Base-by-base conservation (phyloP, 140 eudicot genomes). In the Cichorium intybus region DNA sequence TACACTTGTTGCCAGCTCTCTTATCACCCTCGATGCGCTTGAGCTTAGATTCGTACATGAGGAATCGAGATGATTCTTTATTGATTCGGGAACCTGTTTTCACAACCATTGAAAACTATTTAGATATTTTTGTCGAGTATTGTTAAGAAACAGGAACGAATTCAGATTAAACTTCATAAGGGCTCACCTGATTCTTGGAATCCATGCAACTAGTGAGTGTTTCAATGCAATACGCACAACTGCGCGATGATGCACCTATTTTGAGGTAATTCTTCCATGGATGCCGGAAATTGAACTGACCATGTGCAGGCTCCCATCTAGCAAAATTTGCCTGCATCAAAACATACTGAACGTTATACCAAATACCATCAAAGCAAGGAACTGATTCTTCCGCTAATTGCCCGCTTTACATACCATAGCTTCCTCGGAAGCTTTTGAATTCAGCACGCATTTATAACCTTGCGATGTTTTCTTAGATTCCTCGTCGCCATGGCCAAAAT, bases 231-330 rank as follows among this genome's bases (percentile, higher is more conserved):
- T 79, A 92, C 0, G 89, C 98, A 69, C 95, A 85, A 47, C 70
- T 81, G 8, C 96, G 81, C 39, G 85, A 73, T 33, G 92, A 74
- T 29, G 89, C 87, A 6, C 98, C 89, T 11, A 92, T 48, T 59
- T 88, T 83, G 17, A 87, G 84, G 74, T 92, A 92, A 39, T 81
- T 80, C 63, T 87, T 80, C 98, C 98, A 92, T 50, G 98, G 98
- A 76, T 92, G 91, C 4, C 81, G 53, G 66, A 87, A 92, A 71
- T 43, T 81, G 80, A 92, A 92, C 20, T 45, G 62, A 0, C 98
- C 98, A 49, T 92, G 98, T 11, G 96, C 82, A 15, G 98, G 98
- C 74, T 92, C 98, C 98, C 98, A 92, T 74, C 84, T 71, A 18
- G 96, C 98, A 64, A 85, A 85, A 61, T 83, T 85, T 5, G 88